Base-by-base conservation (phyloP, 2,329 filamentous ascomycete genomes). In the Colletotrichum theobromicola region DNA sequence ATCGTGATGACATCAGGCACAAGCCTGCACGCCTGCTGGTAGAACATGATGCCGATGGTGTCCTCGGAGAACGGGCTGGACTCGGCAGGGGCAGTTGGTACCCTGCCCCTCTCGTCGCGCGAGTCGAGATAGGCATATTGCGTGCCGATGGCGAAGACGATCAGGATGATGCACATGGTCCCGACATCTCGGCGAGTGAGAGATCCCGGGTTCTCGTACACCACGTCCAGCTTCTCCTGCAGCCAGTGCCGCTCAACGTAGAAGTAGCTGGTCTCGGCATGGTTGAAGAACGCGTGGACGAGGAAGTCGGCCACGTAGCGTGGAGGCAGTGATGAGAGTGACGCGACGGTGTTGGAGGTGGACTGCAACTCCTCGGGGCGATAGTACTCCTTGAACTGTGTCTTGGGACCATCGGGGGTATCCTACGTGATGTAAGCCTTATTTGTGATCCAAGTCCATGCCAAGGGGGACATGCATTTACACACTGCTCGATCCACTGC, bases 1-100 rank as follows among this genome's bases (percentile, higher is more conserved):
- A 87, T 86, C 2, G 88, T 88, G 68, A 91, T 90, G 46, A 90
- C 87, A 71, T 91, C 90, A 2, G 89, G 88, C 2, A 91, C 82
- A 4, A 91, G 81, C 76, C 87, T 88, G 30, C 86, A 87, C 0
- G 89, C 89, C 76, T 88, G 87, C 68, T 90, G 88, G 76, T 91
- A 91, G 74, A 91, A 90, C 28, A 87, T 87, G 8, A 90, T 82
- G 5, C 89, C 89, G 2, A 90, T 85, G 28, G 89, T 87, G 68
- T 90, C 88, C 74, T 90, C 88, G 0, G 87, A 88, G 50, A 83
- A 83, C 13, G 70, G 74, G 37, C 57, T 65, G 12, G 64, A 74
- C 62, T 76, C 30, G 73, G 78, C 58, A 75, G 81, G 37, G 3
- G 72, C 72, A 32, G 24, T 74, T 7, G 72, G 72, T 2, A 70